Base-by-base conservation (phyloP, 2,329 filamentous ascomycete genomes). In the Monosporascus cannonballus region DNA sequence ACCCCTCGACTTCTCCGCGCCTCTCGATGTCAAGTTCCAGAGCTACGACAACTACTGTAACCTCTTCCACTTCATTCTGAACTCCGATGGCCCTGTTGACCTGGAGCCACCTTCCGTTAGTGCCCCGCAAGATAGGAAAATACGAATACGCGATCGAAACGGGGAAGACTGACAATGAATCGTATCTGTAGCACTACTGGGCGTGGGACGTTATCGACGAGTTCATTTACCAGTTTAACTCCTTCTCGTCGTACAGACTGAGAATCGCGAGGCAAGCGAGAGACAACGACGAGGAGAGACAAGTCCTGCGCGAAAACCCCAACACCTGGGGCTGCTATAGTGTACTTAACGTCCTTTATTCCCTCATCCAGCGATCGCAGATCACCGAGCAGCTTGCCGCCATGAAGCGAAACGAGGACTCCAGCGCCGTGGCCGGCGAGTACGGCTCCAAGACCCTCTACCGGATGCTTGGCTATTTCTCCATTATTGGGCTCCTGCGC, bases 201-300 rank as follows among this genome's bases (percentile, higher is more conserved):
- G 94, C 94, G 42, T 99, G 94, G 94, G 94, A 99, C 73, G 93
- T 97, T 63, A 96, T 99, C 75, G 94, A 99, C 73, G 94, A 99
- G 75, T 99, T 99, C 79, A 97, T 99, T 76, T 99, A 99, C 80
- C 94, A 99, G 74, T 99, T 99, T 81, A 96, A 99, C 81, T 95
- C 92, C 54, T 99, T 99, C 81, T 97, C 91, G 72, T 90, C 91
- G 58, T 96, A 96, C 82, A 86, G 94, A 68, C 91, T 95, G 73
- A 87, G 91, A 61, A 85, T 96, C 63, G 94, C 94, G 59, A 84
- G 91, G 54, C 80, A 86, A 79, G 78, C 84, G 72, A 77, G 64
- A 55, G 82, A 88, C 72, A 96, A 93, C 73, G 89, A 91, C 70
- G 94, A 97, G 75, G 94, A 99, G 74, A 86, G 95, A 60, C 82